Percentiles rank a stretch among this genome's conserved stretches.
Evolutionary conservation across 495 filamentous ascomycete species (phyloP).

Genomic region (Xylaria longipes): DNA sequence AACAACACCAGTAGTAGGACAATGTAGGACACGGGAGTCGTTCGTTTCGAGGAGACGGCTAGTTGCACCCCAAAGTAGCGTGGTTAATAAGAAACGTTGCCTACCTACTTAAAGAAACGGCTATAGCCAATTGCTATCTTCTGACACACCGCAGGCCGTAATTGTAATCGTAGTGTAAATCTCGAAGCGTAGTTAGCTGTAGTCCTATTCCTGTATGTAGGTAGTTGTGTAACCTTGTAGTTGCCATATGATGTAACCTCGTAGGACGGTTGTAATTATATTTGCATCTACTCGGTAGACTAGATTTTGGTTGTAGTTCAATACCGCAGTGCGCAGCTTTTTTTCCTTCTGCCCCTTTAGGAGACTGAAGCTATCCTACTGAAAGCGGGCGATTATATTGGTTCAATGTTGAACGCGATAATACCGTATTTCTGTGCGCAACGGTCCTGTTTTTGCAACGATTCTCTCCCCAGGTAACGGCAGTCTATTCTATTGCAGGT

Average conservation of each 20-base stretch:
- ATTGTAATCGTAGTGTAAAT: not conserved
- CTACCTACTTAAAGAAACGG: not conserved
- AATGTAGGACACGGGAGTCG: not conserved
- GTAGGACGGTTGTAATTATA: not conserved
- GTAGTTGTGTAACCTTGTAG: not conserved
- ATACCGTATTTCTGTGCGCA: not conserved
- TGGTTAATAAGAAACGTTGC: not conserved
- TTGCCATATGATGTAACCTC: not conserved
- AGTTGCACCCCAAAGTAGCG: not conserved
- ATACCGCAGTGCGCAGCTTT: not conserved
- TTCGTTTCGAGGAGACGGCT: not conserved
- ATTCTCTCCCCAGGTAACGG: not conserved
- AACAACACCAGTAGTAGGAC: not conserved
- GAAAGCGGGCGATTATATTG: not conserved
- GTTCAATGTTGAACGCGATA: not conserved
- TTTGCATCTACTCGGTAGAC: too few species aligned
- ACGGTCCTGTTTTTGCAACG: not conserved
- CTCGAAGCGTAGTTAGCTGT: not conserved
- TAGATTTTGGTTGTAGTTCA: not conserved
- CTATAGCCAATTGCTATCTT: not conserved
- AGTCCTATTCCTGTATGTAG: not conserved
- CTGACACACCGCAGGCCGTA: not conserved
- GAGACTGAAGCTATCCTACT: not conserved
- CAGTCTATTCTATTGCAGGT: not conserved
- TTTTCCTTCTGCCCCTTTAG: not conserved